Evolutionary conservation across 306 rosid species (phyloP), one percentile per base, ranked within the genome.

Genomic region (Lathyrus sativus): DNA sequence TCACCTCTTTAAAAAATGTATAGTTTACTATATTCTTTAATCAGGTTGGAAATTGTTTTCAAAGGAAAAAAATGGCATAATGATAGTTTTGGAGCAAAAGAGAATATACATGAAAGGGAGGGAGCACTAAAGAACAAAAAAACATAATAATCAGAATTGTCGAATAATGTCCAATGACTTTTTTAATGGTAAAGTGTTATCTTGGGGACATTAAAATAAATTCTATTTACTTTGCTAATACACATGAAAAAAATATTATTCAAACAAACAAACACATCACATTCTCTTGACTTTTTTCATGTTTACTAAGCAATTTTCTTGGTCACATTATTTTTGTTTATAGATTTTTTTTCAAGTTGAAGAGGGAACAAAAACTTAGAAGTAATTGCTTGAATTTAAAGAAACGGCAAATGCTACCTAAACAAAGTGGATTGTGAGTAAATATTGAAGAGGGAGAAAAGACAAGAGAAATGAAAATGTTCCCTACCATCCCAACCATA

Each of bases 401-500:
- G 86, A 67, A 76, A 79, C 18, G 76, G 66, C 15, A n/a, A 76
- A 46, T 45, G 60, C 35, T 60, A 62, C 43, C 70, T 17, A 51
- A 64, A 49, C 65, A 43, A 67, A 66, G 31, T 39, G 58, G 37
- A 13, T 4, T 65, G 62, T 19, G 59, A 75, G 38, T 4, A 72
- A 35, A 68, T 68, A 48, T 72, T 73, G 68, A 67, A 77, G 61
- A 39, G 38, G 41, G 62, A 41, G 11, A 62, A 39, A 18, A 62
- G 45, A 48, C 57, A 68, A 68, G 74, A 57, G 70, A 73, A 81
- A 17, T 79, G 15, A 35, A 76, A 61, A 68, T 88, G 95, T 82
- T 76, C 82, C 89, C 95, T 71, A 81, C 77, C 82, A 62, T 81
- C 87, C 91, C 89, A 74, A 81, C 90, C 84, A 54, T 7, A 57